Base-by-base conservation (phyloP, 805 yeast species). In the Brettanomyces anomalus region DNA sequence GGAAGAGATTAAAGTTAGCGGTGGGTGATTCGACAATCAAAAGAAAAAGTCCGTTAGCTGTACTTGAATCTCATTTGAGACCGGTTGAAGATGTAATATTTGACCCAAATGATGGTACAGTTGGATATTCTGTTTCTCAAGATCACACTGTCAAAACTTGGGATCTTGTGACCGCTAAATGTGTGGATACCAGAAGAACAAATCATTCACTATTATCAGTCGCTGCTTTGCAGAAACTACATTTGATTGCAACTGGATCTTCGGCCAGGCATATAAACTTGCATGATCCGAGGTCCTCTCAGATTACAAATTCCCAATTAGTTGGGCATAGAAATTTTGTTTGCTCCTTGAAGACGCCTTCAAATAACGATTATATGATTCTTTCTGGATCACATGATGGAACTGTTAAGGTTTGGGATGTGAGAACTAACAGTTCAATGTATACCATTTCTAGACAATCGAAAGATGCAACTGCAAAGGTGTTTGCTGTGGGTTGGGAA, bases 191-290 rank as follows among this genome's bases (percentile, higher is more conserved):
- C 4, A 81, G 84, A 62, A 75, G 84, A 17, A 88, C 97, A 0
- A 84, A 89, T 13, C 89, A 76, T 62, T 81, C 97, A 10, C 70
- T 93, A 49, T 71, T 89, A 37, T 85, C 96, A 0, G 64, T 89
- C 24, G 69, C 79, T 26, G 80, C 80, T 51, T 68, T 93, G 47
- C 77, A 85, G 5, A 70, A 75, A 40, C 66, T 81, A 42, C 76
- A 85, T 48, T 67, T 93, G 43, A 65, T 93, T 26, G 95, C 89
- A 7, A 77, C 90, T 44, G 98, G 98, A n/a, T 87, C 97, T 1
- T 82, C 96, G 11, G 97, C 97, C n/a, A 82, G 98, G 64, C 97
- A 93, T 63, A 89, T 93, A 49, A 81, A 88, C 43, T 70, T 93
- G 47, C 95, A 87, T 57, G 98, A 93, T 61, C 97, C 97, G 37